Percentiles rank a stretch among this genome's conserved stretches.
phyloP scores from a whole-genome alignment of 441 rosid species.

The Isatis lusitanica region DNA sequence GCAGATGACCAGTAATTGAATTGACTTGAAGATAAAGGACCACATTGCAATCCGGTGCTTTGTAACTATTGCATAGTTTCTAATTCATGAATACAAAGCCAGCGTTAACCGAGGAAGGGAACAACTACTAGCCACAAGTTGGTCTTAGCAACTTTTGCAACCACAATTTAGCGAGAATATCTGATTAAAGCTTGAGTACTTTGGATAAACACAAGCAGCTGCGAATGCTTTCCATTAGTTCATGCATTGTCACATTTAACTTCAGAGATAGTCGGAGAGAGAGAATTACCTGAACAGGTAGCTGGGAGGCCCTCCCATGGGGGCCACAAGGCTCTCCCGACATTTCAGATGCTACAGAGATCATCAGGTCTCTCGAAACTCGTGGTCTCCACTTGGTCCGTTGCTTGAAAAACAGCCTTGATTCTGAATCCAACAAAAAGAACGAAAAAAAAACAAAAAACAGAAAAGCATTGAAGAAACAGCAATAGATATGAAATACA shows the following conservation, averaged over 20 bases:
- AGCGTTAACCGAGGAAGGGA: neutral
- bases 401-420: slow-evolving; percentile 91
- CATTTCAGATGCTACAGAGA: slow-evolving; percentile 89
- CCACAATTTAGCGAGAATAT: neutral
- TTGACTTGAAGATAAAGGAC: neutral
- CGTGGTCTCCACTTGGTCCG: slow-evolving; percentile 88
- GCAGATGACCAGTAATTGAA: neutral
- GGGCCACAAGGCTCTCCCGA: slow-evolving; percentile 61
- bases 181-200: neutral
- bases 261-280: slow-evolving; percentile 6
- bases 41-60: neutral
- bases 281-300: slow-evolving; percentile 84
- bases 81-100: neutral
- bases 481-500: slow-evolving; percentile 21
- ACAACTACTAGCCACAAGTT: slow-evolving; percentile 19
- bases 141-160: slow-evolving; percentile 2
- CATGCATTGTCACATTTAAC: slow-evolving; percentile 3
- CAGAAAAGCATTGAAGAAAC: neutral
- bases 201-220: slow-evolving; percentile 11
- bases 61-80: neutral
- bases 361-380: slow-evolving; percentile 80
- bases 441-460: neutral
- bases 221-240: neutral
- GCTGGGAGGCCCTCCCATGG: slow-evolving; percentile 64
- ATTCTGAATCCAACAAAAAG: slow-evolving; percentile 61